Evolutionary conservation across 192 early-diverging fungal genomes (phyloP).

Genomic region (Pecoramyces ruminantium): DNA sequence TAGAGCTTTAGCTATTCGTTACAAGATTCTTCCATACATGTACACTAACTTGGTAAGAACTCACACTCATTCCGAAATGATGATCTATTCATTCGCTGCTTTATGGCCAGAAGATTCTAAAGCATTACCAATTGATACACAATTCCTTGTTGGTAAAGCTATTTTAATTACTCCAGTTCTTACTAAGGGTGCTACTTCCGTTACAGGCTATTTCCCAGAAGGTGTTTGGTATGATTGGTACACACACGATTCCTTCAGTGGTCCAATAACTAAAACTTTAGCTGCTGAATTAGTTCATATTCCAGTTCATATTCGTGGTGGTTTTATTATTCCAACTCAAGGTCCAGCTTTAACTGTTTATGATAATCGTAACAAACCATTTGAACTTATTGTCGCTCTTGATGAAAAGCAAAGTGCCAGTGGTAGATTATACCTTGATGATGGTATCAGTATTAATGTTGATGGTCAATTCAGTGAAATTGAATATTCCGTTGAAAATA

Average conservation of each 20-base stretch:
- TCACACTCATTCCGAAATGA: neutral
- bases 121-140: slow-evolving; percentile 24
- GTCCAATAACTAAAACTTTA: slow-evolving; percentile 6
- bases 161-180: slow-evolving; percentile 45
- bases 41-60: slow-evolving; percentile 34
- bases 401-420: slow-evolving; percentile 18
- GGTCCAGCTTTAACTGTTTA: slow-evolving; percentile 22
- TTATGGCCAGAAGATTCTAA: slow-evolving; percentile 15
- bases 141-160: slow-evolving; percentile 36
- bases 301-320: slow-evolving; percentile 42
- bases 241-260: slow-evolving; percentile 10
- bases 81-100: slow-evolving; percentile 1
- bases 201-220: slow-evolving; percentile 38
- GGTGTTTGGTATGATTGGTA: slow-evolving; percentile 49
- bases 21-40: slow-evolving; percentile 39
- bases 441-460: slow-evolving; percentile 29
- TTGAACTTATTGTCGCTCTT: slow-evolving; percentile 31
- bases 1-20: slow-evolving; percentile 30
- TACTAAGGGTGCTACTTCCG: slow-evolving; percentile 18
- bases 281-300: slow-evolving; percentile 29
- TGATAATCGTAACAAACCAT: slow-evolving; percentile 18
- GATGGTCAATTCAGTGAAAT: slow-evolving; percentile 3
- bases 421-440: slow-evolving; percentile 40
- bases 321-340: slow-evolving; percentile 32
- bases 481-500: neutral